Base-by-base conservation (phyloP, 2,329 filamentous ascomycete species). In the Aschersonia sp. region DNA sequence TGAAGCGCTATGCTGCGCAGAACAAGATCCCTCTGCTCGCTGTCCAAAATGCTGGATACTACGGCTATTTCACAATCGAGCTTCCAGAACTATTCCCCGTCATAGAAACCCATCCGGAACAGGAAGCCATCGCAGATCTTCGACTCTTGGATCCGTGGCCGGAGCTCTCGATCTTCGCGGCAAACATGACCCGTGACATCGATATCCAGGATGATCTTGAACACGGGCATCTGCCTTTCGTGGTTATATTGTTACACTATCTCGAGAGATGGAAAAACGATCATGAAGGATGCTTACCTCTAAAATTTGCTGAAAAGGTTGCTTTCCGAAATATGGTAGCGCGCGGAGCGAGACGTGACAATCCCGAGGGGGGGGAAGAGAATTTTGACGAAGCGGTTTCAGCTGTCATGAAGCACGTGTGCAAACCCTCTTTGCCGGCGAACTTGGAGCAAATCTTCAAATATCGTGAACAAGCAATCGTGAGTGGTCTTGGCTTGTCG, bases 301-400 rank as follows among this genome's bases (percentile, higher is more conserved):
- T 70, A 9, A 82, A 72, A 3, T 95, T 94, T 66, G 79, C 83
- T 52, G 87, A 97, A 53, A 98, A 98, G 69, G 81, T 73, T 6
- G 81, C 81, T 11, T 97, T 98, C 61, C 76, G 85, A 48, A 76
- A 81, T 31, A 65, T 82, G 10, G 78, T 98, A 1, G 71, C 79
- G 9, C 70, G 72, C 5, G 79, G 76, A 3, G 77, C 83, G 55
- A 78, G 88, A 55, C 84, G 70, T 45, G 69, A 83, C 55, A 94
- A 80, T 49, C 64, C 87, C 0, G 88, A 94, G 62, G 89, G 88
- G 43, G 86, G 84, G 48, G 92, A 98, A 60, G 92, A 98, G 67
- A 98, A 98, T 63, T 98, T 88, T 59, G 87, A 95, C 51, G 92
- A 98, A 65, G 94, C 92, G 4, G 80, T 82, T 43, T 81, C 79